A percentile compares a stretch with the other conserved stretches of the same genome.
phyloP scores from a whole-genome alignment of 495 filamentous ascomycete genomes.

The Filosporella fistucella region DNA sequence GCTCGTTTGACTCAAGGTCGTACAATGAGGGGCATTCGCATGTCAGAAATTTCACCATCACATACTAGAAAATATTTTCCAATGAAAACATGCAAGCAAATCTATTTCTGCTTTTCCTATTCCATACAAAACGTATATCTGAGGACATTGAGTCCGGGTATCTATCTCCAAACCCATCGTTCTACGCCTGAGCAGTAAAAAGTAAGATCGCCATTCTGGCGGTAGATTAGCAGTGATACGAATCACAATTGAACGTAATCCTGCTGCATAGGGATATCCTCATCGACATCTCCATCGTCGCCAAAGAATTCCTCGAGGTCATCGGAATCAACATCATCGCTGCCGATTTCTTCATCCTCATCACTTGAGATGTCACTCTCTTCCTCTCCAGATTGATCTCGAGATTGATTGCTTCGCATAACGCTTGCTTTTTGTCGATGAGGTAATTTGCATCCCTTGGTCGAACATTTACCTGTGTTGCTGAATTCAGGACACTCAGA shows the following conservation, averaged over 20 bases:
- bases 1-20: too few species aligned
- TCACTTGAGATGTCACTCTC: constrained; percentile 82
- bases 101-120: too few species aligned
- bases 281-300: constrained; percentile 39
- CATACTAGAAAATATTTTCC: too few species aligned
- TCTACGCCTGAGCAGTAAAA: too few species aligned
- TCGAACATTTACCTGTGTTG: constrained; percentile 81
- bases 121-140: too few species aligned
- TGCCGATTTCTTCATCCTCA: constrained; percentile 73
- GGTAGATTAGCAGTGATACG: too few species aligned
- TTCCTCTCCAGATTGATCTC: constrained; percentile 32
- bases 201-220: too few species aligned
- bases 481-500: constrained; percentile 93
- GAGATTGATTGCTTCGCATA: constrained; percentile 37
- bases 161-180: too few species aligned
- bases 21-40: too few species aligned
- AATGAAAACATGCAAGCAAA: too few species aligned
- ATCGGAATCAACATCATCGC: constrained; percentile 88
- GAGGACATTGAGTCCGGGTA: too few species aligned
- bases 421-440: constrained; percentile 83
- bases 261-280: constrained; percentile 58
- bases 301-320: constrained; percentile 57
- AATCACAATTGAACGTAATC: constrained; percentile 58
- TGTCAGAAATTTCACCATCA: too few species aligned
- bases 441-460: constrained; percentile 75